These are phyloP conservation scores for Diversispora eburnea DNA, from an alignment of 192 early-diverging fungal genomes.

Conservation along the genomic window DNA sequence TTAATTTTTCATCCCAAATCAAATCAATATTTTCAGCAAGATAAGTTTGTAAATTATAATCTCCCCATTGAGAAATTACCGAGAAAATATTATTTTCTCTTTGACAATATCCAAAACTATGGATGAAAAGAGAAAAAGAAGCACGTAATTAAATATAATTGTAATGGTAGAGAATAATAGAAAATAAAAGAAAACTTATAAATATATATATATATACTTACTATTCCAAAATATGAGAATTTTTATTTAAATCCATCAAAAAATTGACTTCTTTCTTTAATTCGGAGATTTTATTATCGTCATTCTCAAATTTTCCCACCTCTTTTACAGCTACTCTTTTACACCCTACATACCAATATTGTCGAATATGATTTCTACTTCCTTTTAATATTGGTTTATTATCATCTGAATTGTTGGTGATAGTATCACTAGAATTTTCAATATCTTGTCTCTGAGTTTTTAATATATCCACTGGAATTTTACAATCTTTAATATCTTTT, in stretches of 20 bases:
- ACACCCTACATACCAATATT: neutral
- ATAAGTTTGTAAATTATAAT: slow-evolving; percentile 6
- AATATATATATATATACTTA: neutral
- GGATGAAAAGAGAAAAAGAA: neutral
- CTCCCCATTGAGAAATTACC: neutral
- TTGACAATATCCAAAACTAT: neutral
- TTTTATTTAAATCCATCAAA: neutral
- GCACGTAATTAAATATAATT: too few relatives aligned
- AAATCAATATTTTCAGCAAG: neutral
- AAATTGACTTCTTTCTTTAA: neutral
- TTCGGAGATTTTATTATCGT: neutral
- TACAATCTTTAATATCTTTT: neutral
- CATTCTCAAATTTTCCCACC: neutral
- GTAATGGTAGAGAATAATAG: too few relatives aligned
- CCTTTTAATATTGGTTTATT: neutral
- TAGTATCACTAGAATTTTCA: too few relatives aligned
- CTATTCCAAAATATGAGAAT: neutral
- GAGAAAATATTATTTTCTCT: neutral
- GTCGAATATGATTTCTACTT: neutral
- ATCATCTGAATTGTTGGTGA: too few relatives aligned
- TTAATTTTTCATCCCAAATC: neutral
- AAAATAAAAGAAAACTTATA: too few relatives aligned
- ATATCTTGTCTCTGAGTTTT: neutral
- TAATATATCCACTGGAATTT: neutral
- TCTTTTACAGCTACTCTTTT: neutral